phyloP scores from a whole-genome alignment of 345 rosid genomes.

The Lenwebbia sp. region DNA sequence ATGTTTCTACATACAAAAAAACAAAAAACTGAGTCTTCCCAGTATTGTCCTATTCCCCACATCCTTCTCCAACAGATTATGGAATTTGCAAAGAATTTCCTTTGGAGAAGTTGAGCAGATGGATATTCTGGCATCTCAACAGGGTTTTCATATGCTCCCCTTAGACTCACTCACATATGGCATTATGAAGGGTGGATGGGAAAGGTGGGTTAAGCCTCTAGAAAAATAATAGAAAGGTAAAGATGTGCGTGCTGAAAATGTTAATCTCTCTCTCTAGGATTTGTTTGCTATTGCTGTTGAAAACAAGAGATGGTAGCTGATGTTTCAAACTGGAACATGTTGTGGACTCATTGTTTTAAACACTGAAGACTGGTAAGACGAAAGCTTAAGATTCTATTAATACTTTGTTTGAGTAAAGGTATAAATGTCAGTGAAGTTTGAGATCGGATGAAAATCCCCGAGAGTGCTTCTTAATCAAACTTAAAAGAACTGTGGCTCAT shows the following conservation, averaged over 20 bases:
- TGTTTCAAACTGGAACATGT: not conserved
- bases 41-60: not conserved
- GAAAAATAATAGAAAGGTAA: not conserved
- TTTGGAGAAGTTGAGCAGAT: not conserved
- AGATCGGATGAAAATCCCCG: not conserved
- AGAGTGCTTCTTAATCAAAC: not conserved
- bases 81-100: not conserved
- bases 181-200: not conserved
- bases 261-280: not conserved
- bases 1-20: not conserved
- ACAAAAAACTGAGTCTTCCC: not conserved
- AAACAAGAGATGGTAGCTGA: not conserved
- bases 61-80: not conserved
- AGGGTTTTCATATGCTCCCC: not conserved
- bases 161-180: not conserved
- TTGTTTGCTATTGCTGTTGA: not conserved
- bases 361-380: not conserved
- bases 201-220: not conserved
- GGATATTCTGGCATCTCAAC: not conserved
- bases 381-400: not conserved
- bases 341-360: not conserved
- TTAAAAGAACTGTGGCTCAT: not conserved
- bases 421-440: not conserved
- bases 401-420: not conserved
- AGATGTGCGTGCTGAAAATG: not conserved